Evolutionary conservation across 2,329 filamentous ascomycete genomes (phyloP), one percentile per base, ranked within the genome.

Genomic region (Monilinia fructicola): DNA sequence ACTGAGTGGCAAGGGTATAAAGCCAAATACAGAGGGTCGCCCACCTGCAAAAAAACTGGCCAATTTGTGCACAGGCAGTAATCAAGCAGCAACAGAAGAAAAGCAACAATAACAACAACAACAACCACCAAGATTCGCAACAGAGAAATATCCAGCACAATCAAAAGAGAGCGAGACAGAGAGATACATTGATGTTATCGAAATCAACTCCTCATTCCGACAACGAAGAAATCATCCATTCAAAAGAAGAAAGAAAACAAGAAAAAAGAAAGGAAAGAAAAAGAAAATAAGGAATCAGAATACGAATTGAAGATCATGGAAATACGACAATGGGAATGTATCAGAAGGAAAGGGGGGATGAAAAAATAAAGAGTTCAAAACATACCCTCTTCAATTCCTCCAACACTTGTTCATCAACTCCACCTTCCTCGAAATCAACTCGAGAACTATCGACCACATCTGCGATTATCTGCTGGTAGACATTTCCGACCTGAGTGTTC

Each of bases 361-460:
- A 52, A 26, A 67, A 44, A 58, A n/a, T n/a, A 54, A 38, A n/a
- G 5, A 16, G 35, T 58, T 53, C 26, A 40, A 64, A 67, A 82
- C 91, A 85, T 83, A 98, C 94, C 87, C 89, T 85, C 79, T 89
- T 89, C 83, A 99, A 83, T 78, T 97, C 92, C 72, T 94, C 87
- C 75, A 99, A 82, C 62, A 94, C 94, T 73, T 86, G 83, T 78
- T 94, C 90, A 74, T 96, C 92, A 71, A 98, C 90, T 74, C 95
- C 95, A 73, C 90, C 92, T 81, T 99, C 95, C 79, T 99, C 95
- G 78, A 99, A 98, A 80, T 98, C 95, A 76, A 94, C 91, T 76
- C 91, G 87, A 76, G 94, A 97, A 72, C 91, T 90, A 74, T 94
- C 90, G 79, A 98, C 92, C 77, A 99, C 93, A 81, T 95, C 92